Evolutionary conservation across 345 rosid genomes (phyloP), one percentile per base, ranked within the genome.

Genomic region (Gossypium sturtianum): DNA sequence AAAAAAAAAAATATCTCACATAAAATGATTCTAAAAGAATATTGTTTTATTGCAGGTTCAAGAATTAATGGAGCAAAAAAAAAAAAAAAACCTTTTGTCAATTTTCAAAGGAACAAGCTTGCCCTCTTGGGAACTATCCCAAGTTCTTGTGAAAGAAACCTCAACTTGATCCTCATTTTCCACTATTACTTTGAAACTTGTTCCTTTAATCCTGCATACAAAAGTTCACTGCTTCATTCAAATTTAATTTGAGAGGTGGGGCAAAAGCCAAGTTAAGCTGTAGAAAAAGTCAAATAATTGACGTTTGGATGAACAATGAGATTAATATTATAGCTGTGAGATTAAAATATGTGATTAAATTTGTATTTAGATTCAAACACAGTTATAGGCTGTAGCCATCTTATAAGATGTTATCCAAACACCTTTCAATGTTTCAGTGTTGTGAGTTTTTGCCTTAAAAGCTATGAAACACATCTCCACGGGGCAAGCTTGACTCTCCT

Each of bases 81-180:
- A 82, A 56, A 67, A 58, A 10, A 23, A 82, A 56, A 64, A 83
- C 95, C 95, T 84, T 84, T 89, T 90, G 77, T 90, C 95, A 41
- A 89, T 89, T 64, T 86, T 87, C 65, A 90, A 76, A 9, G 95
- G 95, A 69, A 87, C 86, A 45, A 74, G 52, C 63, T 70, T 80
- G 20, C 77, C 77, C 60, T 75, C 84, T 9, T 53, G 85, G 45
- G 90, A 82, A 12, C 85, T 57, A 81, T 87, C 85, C 86, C 87
- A 89, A 8, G 74, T 66, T 66, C 95, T 84, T 38, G 82, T 79
- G 80, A 90, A 90, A 1, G 95, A 90, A 49, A 90, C 17, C 80
- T 90, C 95, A 45, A 89, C 84, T 73, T 74, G 81, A 10, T 88
- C 91, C 47, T 89, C 89, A 61, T 20, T 81, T 78, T 87, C 87